phyloP scores from a whole-genome alignment of 2,329 filamentous ascomycete species.

The Fusarium sp. region DNA sequence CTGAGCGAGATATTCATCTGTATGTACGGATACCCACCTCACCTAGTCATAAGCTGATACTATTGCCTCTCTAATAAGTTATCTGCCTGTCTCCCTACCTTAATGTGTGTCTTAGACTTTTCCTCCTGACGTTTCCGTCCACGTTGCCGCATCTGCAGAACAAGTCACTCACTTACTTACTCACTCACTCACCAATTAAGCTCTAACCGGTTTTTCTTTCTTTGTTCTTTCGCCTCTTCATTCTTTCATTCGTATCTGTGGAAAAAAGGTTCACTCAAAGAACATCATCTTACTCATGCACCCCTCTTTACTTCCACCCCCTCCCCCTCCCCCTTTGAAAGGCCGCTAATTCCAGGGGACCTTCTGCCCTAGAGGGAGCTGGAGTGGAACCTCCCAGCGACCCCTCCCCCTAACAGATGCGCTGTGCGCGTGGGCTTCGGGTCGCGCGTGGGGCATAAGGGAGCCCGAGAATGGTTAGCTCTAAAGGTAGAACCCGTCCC shows the following conservation, averaged over 20 bases:
- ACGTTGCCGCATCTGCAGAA: slow-evolving; percentile 26
- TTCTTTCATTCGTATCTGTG: slow-evolving; percentile 8
- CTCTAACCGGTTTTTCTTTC: not conserved
- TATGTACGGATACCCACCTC: too few species aligned
- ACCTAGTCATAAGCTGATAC: too few species aligned
- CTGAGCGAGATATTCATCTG: not conserved
- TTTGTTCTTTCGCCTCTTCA: not conserved
- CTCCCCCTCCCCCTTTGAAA: slow-evolving; percentile 6
- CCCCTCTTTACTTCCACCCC: slow-evolving; percentile 8
- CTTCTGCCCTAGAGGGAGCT: slow-evolving; percentile 27
- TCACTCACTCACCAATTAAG: not conserved
- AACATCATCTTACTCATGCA: slow-evolving; percentile 21
- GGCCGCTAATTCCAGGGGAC: slow-evolving; percentile 36
- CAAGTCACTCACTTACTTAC: slow-evolving; percentile 9
- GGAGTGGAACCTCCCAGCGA: slow-evolving; percentile 8
- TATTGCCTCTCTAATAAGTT: too few species aligned
- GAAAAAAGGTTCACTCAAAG: slow-evolving; percentile 16
- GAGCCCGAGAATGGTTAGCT: slow-evolving; percentile 14
- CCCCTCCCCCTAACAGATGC: slow-evolving; percentile 28
- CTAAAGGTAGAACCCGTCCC: slow-evolving; percentile 32
- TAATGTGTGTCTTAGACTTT: slow-evolving; percentile 18
- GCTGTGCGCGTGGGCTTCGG: slow-evolving; percentile 24
- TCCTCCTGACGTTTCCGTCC: slow-evolving; percentile 30
- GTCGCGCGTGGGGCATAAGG: slow-evolving; percentile 27
- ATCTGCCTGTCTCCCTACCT: too few species aligned